A percentile compares a stretch with the other conserved stretches of the same genome.
These are phyloP conservation scores for Mariannaea elegans DNA, from an alignment of 2,329 filamentous ascomycete genomes.

Conservation along the genomic window DNA sequence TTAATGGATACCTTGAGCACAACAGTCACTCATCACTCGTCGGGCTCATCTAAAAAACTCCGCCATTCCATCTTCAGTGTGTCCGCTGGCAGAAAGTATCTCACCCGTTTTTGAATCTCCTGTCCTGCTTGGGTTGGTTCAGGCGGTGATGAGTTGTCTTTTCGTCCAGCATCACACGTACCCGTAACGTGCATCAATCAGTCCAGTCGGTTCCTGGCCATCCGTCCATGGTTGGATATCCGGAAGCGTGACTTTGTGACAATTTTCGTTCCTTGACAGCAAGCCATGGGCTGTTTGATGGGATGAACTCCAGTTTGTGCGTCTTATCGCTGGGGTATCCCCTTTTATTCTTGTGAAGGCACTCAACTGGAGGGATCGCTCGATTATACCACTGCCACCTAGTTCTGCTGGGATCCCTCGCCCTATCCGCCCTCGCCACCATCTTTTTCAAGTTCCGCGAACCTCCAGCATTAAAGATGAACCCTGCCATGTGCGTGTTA, in stretches of 20 bases:
- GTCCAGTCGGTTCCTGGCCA: background rate
- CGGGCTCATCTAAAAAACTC: no score
- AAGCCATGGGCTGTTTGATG: constrained; percentile 9
- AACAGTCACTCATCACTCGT: background rate
- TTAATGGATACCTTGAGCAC: constrained; percentile 14
- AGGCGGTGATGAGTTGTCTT: constrained; percentile 35
- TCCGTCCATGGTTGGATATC: constrained; percentile 1
- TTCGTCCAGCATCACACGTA: constrained; percentile 7
- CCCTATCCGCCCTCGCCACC: background rate
- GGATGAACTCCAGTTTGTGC: constrained; percentile 16
- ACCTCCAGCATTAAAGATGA: constrained; percentile 5
- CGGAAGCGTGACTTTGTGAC: background rate
- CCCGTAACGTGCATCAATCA: constrained; percentile 15
- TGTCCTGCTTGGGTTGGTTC: background rate
- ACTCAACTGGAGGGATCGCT: background rate
- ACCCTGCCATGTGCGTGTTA: constrained; percentile 27
- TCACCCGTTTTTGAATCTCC: background rate
- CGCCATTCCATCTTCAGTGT: background rate
- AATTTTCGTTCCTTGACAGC: background rate
- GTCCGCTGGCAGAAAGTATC: constrained; percentile 10
- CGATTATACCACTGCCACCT: background rate
- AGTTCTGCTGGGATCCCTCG: constrained; percentile 9
- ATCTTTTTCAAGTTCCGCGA: background rate
- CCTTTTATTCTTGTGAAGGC: background rate
- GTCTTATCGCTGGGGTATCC: constrained; percentile 3